Conservation (phyloP, 2,329 filamentous ascomycete genomes). For the Lachnellula arida region DNA sequence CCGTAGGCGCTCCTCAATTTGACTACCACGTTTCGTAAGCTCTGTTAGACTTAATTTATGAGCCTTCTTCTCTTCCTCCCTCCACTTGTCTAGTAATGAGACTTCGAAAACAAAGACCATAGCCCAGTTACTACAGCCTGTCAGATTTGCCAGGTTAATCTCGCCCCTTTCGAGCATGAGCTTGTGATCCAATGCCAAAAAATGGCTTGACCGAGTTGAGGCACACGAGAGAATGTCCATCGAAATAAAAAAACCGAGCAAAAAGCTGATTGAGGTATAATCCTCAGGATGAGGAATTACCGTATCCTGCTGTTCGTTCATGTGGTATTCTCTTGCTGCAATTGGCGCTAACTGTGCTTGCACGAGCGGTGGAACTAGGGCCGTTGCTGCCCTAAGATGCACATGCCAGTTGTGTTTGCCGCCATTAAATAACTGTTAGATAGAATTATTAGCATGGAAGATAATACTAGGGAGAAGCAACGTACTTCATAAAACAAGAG, state of each 20-base stretch:
- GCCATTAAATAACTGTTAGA: neutral
- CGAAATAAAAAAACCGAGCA: neutral
- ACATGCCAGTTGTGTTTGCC: neutral
- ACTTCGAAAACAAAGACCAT: conserved; percentile 2
- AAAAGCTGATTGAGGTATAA: neutral
- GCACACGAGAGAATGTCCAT: conserved; percentile 1
- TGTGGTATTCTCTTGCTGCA: no score
- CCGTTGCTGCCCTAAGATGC: neutral
- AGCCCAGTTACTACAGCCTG: conserved; percentile 1
- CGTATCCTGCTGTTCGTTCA: neutral
- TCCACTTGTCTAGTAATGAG: conserved; percentile 4
- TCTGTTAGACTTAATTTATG: conserved; percentile 4
- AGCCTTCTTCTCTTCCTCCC: neutral
- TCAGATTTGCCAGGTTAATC: neutral
- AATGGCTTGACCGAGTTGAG: neutral
- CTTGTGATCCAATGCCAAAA: neutral
- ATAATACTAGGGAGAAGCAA: neutral
- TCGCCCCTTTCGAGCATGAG: neutral
- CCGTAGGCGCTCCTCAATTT: conserved; percentile 4
- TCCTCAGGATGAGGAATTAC: neutral
- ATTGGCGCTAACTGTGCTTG: neutral
- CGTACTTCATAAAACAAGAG: conserved; percentile 6
- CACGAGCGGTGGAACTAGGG: neutral
- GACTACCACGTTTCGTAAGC: neutral
- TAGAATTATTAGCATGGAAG: neutral